A percentile compares a stretch with the other conserved stretches of the same genome.
Evolutionary conservation across 2,329 filamentous ascomycete genomes (phyloP).

Genomic region (Microcyclospora tardicrescens): DNA sequence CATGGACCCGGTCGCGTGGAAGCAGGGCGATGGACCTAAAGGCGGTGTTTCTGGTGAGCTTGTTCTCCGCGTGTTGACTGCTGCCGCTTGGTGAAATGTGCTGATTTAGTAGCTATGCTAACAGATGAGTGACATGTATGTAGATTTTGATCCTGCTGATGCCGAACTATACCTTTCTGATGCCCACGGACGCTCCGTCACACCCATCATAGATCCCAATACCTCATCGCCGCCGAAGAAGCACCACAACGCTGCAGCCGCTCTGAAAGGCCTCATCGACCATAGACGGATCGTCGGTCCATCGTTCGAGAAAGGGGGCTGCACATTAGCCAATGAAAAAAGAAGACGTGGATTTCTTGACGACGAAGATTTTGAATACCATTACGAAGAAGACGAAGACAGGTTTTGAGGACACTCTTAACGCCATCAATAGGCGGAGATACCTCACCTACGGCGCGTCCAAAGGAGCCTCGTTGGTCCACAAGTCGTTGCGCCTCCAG

Average conservation of each 20-base stretch:
- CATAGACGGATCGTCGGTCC: slow-evolving; percentile 41
- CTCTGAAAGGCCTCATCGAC: slow-evolving; percentile 36
- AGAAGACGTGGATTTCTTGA: slow-evolving; percentile 38
- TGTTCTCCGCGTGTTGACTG: neutral
- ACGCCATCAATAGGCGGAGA: too few species aligned
- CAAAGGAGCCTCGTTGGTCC: too few species aligned
- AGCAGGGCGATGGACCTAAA: slow-evolving; percentile 46
- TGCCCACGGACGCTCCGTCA: slow-evolving; percentile 33
- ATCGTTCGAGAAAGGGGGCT: slow-evolving; percentile 41
- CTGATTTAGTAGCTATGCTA: neutral
- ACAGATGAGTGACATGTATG: neutral
- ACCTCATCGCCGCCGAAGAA: slow-evolving; percentile 20
- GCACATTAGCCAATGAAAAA: slow-evolving; percentile 39
- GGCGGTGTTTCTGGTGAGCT: slow-evolving; percentile 43
- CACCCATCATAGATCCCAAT: slow-evolving; percentile 25
- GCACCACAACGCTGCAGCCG: slow-evolving; percentile 29
- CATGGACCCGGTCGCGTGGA: slow-evolving; percentile 42
- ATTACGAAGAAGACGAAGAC: slow-evolving; percentile 14
- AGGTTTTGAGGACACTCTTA: too few species aligned
- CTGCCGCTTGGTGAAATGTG: slow-evolving; percentile 2
- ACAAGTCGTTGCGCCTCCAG: too few species aligned
- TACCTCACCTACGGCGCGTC: too few species aligned
- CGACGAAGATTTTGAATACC: slow-evolving; percentile 37
- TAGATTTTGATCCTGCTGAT: slow-evolving; percentile 20
- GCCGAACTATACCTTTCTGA: slow-evolving; percentile 38